Evolutionary conservation across 2,329 filamentous ascomycete species (phyloP).

Genomic region (Diplodia mutila): DNA sequence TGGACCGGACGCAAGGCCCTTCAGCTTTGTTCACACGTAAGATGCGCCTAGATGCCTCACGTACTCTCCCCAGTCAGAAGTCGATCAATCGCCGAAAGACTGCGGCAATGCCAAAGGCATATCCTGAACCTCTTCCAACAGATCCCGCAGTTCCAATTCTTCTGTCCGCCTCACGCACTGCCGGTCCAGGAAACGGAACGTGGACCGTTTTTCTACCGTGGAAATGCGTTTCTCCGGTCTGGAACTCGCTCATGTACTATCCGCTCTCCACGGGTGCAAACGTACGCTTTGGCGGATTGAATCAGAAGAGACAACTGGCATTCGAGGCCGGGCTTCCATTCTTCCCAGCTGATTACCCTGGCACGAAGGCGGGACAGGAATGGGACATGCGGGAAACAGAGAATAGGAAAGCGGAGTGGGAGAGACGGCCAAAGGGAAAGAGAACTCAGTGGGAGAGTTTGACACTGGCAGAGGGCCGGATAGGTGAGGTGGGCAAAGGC

Average conservation of each 20-base stretch:
- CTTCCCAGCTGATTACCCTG: constrained; percentile 85
- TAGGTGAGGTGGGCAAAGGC: constrained; percentile 80
- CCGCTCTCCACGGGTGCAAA: constrained; percentile 79
- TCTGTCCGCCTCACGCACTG: constrained; percentile 64
- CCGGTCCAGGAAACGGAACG: constrained; percentile 61
- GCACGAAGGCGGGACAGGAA: constrained; percentile 73
- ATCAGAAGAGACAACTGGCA: constrained; percentile 76
- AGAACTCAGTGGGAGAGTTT: constrained; percentile 74
- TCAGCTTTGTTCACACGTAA: constrained; percentile 70
- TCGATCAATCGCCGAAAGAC: constrained; percentile 77
- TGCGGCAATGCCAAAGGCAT: constrained; percentile 63
- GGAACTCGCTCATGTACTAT: constrained; percentile 83
- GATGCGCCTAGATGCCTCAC: constrained; percentile 65
- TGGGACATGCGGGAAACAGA: constrained; percentile 74
- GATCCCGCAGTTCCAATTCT: constrained; percentile 82
- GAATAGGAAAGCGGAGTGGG: constrained; percentile 68
- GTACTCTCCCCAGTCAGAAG: constrained; percentile 73
- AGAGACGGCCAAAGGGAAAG: constrained; percentile 79
- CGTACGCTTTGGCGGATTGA: constrained; percentile 78
- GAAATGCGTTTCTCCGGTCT: constrained; percentile 84
- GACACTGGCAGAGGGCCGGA: constrained; percentile 71
- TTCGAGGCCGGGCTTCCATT: constrained; percentile 79
- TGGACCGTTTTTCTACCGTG: constrained; percentile 90
- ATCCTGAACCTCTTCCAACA: constrained; percentile 58
- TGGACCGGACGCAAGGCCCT: constrained; percentile 56